A percentile compares a stretch with the other conserved stretches of the same genome.
Evolutionary conservation across 148 eudicot species (phyloP).

Genomic region (Silene conica): DNA sequence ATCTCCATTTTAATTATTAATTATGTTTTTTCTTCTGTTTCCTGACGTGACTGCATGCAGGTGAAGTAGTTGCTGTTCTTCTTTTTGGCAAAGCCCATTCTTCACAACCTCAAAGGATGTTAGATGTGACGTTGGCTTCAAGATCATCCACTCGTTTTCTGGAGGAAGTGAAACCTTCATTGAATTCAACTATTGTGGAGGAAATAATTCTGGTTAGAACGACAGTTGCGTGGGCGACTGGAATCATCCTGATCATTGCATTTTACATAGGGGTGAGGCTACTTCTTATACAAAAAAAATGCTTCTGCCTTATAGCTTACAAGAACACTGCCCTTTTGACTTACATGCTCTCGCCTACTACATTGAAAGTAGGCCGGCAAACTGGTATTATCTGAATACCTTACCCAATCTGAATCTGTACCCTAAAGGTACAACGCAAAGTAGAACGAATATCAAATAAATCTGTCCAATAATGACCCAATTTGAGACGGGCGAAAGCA

Average conservation of each 20-base stretch:
- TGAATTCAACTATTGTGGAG: constrained; percentile 22
- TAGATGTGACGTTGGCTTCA: constrained; percentile 41
- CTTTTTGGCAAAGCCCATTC: constrained; percentile 33
- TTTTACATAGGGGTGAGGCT: constrained; percentile 75
- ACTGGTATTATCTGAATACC: not conserved
- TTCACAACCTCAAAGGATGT: constrained; percentile 37
- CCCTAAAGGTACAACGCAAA: too few species aligned
- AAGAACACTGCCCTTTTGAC: not conserved
- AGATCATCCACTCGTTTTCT: constrained; percentile 54
- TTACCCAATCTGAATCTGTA: not conserved
- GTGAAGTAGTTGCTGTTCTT: constrained; percentile 72
- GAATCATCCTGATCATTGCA: constrained; percentile 72
- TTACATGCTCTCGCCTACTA: not conserved
- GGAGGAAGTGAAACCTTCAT: constrained; percentile 44
- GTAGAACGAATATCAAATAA: too few species aligned
- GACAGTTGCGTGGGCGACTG: constrained; percentile 80
- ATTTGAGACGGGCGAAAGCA: too few species aligned
- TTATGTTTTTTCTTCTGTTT: not conserved
- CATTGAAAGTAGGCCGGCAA: not conserved
- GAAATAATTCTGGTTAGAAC: constrained; percentile 63
- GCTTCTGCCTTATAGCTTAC: not conserved
- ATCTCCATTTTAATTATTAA: not conserved
- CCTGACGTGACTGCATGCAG: constrained; percentile 29
- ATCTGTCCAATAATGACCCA: too few species aligned
- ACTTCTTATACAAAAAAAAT: not conserved